Conservation (phyloP, 2,329 filamentous ascomycete species). For the Scortechinia acanthostroma region DNA sequence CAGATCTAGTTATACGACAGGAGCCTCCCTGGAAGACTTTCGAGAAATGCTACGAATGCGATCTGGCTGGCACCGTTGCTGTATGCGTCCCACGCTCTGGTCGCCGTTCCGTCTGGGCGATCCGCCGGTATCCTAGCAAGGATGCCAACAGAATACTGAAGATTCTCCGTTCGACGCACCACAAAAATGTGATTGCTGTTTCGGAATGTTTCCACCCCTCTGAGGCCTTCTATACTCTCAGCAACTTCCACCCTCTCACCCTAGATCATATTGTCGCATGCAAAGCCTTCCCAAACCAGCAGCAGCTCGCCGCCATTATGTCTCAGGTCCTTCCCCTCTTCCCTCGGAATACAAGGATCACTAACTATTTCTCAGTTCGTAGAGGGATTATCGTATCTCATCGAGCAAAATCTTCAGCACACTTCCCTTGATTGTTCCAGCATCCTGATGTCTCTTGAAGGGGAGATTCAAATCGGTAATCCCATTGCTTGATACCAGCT, state of each 20-base stretch:
- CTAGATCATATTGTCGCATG: neutral
- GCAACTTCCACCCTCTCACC: too few relatives aligned
- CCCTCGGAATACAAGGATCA: too few relatives aligned
- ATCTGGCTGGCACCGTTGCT: conserved; percentile 6
- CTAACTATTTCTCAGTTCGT: too few relatives aligned
- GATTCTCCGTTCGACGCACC: neutral
- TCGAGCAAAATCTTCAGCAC: conserved; percentile 2
- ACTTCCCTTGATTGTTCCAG: neutral
- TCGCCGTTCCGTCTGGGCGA: neutral
- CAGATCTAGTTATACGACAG: neutral
- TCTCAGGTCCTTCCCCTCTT: too few relatives aligned
- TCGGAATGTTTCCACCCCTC: too few relatives aligned
- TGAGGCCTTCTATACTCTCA: too few relatives aligned
- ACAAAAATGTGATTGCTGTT: neutral
- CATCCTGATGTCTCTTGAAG: conserved; percentile 2
- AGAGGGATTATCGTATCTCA: conserved; percentile 3
- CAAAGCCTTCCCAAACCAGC: neutral
- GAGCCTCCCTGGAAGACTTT: conserved; percentile 8
- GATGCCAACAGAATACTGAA: neutral
- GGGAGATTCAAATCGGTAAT: conserved; percentile 4
- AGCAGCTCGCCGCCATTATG: neutral
- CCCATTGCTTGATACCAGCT: too few relatives aligned
- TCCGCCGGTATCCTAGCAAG: neutral
- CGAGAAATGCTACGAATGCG: conserved; percentile 8
- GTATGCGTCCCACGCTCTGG: conserved; percentile 4